phyloP scores from a whole-genome alignment of 2,329 filamentous ascomycete species.

The Sarocladium kiliense region DNA sequence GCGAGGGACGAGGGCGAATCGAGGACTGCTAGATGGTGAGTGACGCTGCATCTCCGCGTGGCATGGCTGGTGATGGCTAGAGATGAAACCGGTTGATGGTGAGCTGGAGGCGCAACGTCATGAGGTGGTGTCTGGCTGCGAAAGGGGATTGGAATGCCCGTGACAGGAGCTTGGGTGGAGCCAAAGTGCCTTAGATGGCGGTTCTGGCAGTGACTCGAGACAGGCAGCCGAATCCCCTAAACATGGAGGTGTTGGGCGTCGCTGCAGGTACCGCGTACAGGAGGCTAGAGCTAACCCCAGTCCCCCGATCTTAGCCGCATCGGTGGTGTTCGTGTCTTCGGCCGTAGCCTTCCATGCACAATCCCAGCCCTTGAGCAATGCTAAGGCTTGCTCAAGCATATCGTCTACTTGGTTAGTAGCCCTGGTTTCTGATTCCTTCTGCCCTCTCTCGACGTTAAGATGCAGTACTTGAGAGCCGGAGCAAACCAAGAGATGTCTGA shows the following conservation, averaged over 20 bases:
- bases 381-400: no score
- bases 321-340: neutral
- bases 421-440: no score
- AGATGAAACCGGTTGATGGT: neutral
- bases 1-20: slow-evolving; percentile 15
- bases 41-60: slow-evolving; percentile 4
- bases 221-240: neutral
- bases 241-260: neutral
- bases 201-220: neutral
- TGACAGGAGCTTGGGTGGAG: slow-evolving; percentile 4
- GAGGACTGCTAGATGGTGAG: neutral
- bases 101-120: slow-evolving; percentile 1
- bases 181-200: neutral
- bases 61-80: neutral
- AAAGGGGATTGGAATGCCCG: neutral
- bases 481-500: no score
- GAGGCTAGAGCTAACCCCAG: neutral
- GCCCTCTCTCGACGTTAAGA: no score
- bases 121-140: neutral
- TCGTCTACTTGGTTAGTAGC: no score
- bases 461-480: no score
- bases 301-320: neutral
- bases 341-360: no score
- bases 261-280: neutral
- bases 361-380: no score